Evolutionary conservation across 23 red algal genomes (phyloP).

Genomic region (Gracilaria domingensis): DNA sequence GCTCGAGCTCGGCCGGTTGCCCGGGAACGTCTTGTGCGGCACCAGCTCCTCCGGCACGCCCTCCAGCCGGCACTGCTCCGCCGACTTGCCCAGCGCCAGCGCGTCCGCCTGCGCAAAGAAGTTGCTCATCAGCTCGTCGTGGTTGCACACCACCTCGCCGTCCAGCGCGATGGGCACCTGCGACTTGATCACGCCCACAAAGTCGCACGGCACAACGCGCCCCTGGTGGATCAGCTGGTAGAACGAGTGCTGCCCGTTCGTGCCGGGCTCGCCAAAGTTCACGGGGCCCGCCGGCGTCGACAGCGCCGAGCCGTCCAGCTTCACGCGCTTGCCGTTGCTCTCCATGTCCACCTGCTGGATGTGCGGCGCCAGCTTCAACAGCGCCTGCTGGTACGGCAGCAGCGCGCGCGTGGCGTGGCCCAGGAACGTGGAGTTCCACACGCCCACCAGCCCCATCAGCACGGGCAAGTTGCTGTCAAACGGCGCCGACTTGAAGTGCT

Average conservation of each 20-base stretch:
- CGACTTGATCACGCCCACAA: constrained; percentile 87
- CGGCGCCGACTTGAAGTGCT: constrained; percentile 79
- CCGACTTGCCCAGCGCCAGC: constrained; percentile 90
- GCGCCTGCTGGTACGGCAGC: constrained; percentile 92
- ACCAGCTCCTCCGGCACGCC: constrained; percentile 84
- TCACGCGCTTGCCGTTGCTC: constrained; percentile 96
- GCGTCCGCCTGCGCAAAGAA: constrained; percentile 99
- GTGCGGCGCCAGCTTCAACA: constrained; percentile 94
- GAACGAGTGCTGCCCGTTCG: constrained; percentile 98
- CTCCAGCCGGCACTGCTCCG: constrained; percentile 84
- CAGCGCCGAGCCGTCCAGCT: constrained; percentile 81
- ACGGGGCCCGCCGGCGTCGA: constrained; percentile 67
- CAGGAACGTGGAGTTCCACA: constrained; percentile 97
- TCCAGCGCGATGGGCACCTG: constrained; percentile 77
- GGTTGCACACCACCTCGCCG: constrained; percentile 89
- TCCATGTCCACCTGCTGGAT: constrained; percentile 99
- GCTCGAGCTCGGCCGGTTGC: constrained; percentile 82
- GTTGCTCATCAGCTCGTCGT: constrained; percentile 99
- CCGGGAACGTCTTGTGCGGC: constrained; percentile 91
- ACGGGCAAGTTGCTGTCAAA: constrained; percentile 86
- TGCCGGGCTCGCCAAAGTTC: constrained; percentile 99
- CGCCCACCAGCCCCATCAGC: constrained; percentile 91
- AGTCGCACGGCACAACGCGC: constrained; percentile 95
- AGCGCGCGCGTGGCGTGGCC: constrained; percentile 88
- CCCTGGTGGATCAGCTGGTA: constrained; percentile 99